phyloP scores from a whole-genome alignment of 2,329 filamentous ascomycete genomes.

The Beauveria scarabaeidicola region DNA sequence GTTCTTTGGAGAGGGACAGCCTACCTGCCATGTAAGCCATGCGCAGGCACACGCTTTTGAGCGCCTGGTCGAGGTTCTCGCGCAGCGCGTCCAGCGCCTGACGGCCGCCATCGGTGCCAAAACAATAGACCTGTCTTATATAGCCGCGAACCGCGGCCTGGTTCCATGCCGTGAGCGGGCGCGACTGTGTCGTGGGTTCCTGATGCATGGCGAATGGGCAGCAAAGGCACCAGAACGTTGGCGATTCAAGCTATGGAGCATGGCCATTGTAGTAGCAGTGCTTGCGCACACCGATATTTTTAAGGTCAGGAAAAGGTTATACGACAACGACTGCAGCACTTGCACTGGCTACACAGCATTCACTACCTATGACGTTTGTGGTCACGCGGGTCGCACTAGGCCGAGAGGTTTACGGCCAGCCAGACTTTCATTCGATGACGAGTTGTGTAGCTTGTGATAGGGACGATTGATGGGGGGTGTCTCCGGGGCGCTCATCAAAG shows the following conservation, averaged over 20 bases:
- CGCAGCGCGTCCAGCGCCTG: constrained; percentile 8
- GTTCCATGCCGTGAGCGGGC: constrained; percentile 13
- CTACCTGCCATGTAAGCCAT: constrained; percentile 6
- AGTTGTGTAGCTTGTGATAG: background rate
- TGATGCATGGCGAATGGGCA: background rate
- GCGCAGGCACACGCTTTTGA: background rate
- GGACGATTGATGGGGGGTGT: background rate
- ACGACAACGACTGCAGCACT: background rate
- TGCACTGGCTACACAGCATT: background rate
- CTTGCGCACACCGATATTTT: background rate
- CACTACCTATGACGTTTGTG: constrained; percentile 6
- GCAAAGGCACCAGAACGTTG: background rate
- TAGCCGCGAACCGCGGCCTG: constrained; percentile 14
- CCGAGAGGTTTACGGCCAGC: background rate
- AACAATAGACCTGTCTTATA: constrained; percentile 15
- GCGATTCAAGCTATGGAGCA: background rate
- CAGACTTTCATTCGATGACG: background rate
- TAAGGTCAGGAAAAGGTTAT: background rate
- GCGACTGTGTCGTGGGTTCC: background rate
- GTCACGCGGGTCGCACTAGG: constrained; percentile 11
- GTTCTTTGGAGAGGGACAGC: background rate
- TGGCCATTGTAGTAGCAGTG: background rate
- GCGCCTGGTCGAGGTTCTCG: background rate
- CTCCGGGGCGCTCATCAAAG: no score
- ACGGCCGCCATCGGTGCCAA: constrained; percentile 6